Evolutionary conservation across 1,284 basidiomycete genomes (phyloP).

Genomic region (Heterobasidion annosum): DNA sequence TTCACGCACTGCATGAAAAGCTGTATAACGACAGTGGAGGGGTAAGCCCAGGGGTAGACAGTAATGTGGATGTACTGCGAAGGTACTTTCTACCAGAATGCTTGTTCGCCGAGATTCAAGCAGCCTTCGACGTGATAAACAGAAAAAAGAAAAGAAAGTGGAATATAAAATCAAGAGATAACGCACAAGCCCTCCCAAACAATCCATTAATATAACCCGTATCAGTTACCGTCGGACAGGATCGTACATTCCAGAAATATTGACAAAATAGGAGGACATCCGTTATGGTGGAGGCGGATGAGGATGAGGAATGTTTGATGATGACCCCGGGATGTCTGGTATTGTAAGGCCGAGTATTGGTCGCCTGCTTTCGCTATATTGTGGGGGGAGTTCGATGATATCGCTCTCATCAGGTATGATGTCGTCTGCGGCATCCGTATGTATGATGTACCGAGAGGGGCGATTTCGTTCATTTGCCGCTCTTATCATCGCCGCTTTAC

Average conservation of each 20-base stretch:
- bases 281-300: not conserved
- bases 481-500: conserved; percentile 36
- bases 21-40: no score
- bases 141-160: not conserved
- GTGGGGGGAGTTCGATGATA: conserved; percentile 67
- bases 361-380: conserved; percentile 48
- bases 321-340: not conserved
- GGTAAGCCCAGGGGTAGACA: no score
- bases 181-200: not conserved
- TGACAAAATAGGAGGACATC: not conserved
- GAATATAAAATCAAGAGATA: not conserved
- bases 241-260: not conserved
- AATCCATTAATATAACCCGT: not conserved
- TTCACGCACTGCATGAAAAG: no score
- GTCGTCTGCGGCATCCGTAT: conserved; percentile 58
- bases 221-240: not conserved
- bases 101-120: no score
- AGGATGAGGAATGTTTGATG: not conserved
- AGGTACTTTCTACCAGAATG: no score
- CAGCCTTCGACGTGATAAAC: no score
- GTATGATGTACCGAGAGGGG: conserved; percentile 53
- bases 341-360: conserved; percentile 11
- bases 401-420: conserved; percentile 36
- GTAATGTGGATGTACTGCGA: no score
- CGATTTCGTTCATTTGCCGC: conserved; percentile 28